A percentile compares a stretch with the other conserved stretches of the same genome.
Conservation (phyloP, 164 flowering plant genomes). For the Echeveria elegans region DNA sequence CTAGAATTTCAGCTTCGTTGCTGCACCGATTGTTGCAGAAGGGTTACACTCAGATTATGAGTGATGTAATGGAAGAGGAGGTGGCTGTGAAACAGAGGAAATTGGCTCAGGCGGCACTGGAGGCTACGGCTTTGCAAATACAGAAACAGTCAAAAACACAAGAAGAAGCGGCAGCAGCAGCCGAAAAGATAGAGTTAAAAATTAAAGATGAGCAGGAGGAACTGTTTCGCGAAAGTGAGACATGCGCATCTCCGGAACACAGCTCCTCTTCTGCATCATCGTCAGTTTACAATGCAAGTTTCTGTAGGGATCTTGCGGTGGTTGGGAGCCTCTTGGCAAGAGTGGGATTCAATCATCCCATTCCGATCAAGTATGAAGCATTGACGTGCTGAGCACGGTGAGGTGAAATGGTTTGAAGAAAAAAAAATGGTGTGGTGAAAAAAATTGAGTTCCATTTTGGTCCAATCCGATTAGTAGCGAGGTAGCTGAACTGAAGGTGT, state of each 20-base stretch:
- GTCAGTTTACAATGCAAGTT: constrained; percentile 65
- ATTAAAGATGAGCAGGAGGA: not conserved
- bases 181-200: not conserved
- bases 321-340: constrained; percentile 73
- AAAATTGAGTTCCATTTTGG: not conserved
- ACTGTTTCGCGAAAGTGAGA: not conserved
- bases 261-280: constrained; percentile 8
- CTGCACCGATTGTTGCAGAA: constrained; percentile 75
- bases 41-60: constrained; percentile 57
- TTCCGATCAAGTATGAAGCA: constrained; percentile 80
- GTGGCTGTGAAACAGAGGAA: constrained; percentile 54
- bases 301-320: constrained; percentile 75
- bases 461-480: not conserved
- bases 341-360: constrained; percentile 52
- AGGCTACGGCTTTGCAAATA: constrained; percentile 27
- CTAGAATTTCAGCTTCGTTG: constrained; percentile 70
- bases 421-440: not conserved
- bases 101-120: constrained; percentile 41
- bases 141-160: constrained; percentile 13
- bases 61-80: constrained; percentile 57
- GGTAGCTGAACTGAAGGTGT: no score
- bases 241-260: constrained; percentile 8
- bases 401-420: not conserved
- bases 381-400: constrained; percentile 55
- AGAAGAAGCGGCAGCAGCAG: constrained; percentile 1